Conservation (phyloP, 2,329 filamentous ascomycete species). For the Cercospora brassicicola region DNA sequence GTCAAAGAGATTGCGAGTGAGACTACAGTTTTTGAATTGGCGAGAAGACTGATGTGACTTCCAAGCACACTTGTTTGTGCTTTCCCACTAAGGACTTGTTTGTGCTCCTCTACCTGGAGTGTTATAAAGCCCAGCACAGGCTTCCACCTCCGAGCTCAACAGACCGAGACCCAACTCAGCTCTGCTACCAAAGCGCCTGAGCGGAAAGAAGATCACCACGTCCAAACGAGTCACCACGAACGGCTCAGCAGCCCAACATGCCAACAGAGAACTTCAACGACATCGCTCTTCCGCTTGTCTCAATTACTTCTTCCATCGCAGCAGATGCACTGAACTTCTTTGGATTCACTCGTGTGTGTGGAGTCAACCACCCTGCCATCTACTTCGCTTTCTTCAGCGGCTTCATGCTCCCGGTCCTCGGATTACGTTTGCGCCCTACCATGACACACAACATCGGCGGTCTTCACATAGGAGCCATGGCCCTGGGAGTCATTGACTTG, state of each 20-base stretch:
- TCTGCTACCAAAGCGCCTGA: not conserved
- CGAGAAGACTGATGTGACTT: not conserved
- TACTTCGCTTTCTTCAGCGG: not conserved
- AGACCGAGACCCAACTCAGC: not conserved
- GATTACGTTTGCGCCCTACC: not conserved
- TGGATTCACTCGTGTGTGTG: not conserved
- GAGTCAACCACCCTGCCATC: not conserved
- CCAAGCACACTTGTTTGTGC: not conserved
- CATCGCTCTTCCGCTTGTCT: not conserved
- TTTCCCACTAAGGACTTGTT: not conserved
- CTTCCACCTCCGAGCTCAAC: not conserved
- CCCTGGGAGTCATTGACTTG: not conserved
- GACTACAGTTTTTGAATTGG: not conserved
- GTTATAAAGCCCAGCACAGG: not conserved
- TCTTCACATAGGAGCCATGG: not conserved
- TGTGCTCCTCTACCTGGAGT: not conserved
- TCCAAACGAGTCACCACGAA: not conserved
- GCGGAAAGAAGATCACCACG: not conserved
- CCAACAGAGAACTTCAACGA: not conserved
- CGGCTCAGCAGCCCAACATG: not conserved
- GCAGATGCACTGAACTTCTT: not conserved
- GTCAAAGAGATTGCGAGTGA: too few relatives aligned
- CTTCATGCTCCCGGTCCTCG: not conserved
- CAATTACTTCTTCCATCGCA: not conserved
- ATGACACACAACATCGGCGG: not conserved